Percentiles rank a stretch among this genome's conserved stretches.
phyloP scores from a whole-genome alignment of 169 alveolate species.

The Cystoisospora suis region DNA sequence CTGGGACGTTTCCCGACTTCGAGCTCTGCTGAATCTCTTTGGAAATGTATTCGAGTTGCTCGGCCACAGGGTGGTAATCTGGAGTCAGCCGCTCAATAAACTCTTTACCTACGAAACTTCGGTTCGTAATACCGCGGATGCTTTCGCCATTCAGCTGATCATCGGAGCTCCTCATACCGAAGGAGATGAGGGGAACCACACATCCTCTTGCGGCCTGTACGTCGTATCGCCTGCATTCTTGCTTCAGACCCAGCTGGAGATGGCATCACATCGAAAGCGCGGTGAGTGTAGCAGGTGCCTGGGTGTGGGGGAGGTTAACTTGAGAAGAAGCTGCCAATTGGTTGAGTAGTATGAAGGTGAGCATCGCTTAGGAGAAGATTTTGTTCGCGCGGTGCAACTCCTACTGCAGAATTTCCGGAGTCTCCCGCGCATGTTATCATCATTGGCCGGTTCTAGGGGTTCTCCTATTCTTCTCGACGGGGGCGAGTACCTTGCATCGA shows the following conservation, averaged over 20 bases:
- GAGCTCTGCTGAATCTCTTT: neutral
- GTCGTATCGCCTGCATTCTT: constrained; percentile 9
- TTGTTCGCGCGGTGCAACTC: too few relatives aligned
- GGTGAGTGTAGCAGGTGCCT: too few relatives aligned
- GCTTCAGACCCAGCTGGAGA: neutral
- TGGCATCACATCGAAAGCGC: neutral
- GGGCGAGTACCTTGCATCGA: too few relatives aligned
- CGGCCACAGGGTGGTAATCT: constrained; percentile 10
- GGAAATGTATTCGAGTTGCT: neutral
- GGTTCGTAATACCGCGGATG: neutral
- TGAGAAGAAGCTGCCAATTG: too few relatives aligned
- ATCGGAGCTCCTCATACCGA: neutral
- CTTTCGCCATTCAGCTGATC: constrained; percentile 10
- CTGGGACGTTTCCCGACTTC: neutral
- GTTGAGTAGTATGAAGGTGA: too few relatives aligned
- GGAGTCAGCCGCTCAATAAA: constrained; percentile 13
- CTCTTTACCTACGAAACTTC: neutral
- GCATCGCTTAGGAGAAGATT: too few relatives aligned
- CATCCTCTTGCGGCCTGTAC: constrained; percentile 15
- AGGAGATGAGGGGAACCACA: neutral
- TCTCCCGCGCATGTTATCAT: too few relatives aligned
- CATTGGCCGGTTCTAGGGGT: too few relatives aligned
- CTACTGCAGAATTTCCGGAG: too few relatives aligned
- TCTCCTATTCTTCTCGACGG: too few relatives aligned
- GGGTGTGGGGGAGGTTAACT: too few relatives aligned